Percentiles rank a stretch among this genome's conserved stretches.
Conservation (phyloP, 768 basidiomycete species). For the Russula sp. region DNA sequence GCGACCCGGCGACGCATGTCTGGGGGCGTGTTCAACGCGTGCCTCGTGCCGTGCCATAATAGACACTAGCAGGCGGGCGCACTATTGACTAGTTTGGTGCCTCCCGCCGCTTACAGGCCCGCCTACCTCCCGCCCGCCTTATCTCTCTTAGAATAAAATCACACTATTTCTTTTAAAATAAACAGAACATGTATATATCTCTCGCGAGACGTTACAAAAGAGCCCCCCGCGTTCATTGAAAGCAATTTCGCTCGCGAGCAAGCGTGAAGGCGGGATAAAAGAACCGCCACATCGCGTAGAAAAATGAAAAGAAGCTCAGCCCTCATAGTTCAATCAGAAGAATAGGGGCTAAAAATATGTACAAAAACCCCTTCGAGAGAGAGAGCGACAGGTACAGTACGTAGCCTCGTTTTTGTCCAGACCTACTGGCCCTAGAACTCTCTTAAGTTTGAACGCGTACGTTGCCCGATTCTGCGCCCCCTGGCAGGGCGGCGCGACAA, state of each 20-base stretch:
- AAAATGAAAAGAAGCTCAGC: constrained; percentile 10
- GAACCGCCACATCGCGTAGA: constrained; percentile 18
- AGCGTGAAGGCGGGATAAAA: neutral
- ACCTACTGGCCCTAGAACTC: constrained; percentile 1
- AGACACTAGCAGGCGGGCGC: neutral
- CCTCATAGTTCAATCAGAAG: neutral
- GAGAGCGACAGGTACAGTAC: constrained; percentile 2
- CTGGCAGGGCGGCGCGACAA: neutral
- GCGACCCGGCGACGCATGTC: constrained; percentile 11
- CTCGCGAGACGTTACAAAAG: neutral
- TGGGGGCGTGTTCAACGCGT: constrained; percentile 28
- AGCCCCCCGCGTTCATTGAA: neutral
- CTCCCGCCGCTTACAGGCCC: neutral
- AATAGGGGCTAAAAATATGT: neutral
- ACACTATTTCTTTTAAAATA: neutral
- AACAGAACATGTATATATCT: neutral
- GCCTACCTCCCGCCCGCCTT: neutral
- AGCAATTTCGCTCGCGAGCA: neutral
- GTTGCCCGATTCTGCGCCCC: neutral
- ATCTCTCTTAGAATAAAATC: neutral
- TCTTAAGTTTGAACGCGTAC: neutral
- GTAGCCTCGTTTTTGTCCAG: constrained; percentile 22
- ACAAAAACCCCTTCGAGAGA: neutral
- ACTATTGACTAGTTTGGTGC: constrained; percentile 10
- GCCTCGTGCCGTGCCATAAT: constrained; percentile 14